Evolutionary conservation across 345 rosid species (phyloP).

Genomic region (Aquilaria malaccensis): DNA sequence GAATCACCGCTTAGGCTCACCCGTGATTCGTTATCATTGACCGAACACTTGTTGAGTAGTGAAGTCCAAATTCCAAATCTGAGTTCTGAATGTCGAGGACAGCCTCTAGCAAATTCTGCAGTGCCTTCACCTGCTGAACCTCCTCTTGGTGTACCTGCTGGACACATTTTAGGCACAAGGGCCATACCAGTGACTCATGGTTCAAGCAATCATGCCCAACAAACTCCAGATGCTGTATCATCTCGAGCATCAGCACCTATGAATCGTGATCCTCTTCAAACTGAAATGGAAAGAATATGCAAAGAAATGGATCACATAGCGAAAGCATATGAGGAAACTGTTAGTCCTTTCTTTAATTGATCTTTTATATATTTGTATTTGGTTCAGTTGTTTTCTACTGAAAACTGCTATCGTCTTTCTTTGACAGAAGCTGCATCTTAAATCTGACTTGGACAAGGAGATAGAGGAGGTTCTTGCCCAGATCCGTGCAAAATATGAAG

Average conservation of each 20-base stretch:
- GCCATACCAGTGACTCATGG: slow-evolving; percentile 12
- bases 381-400: slow-evolving; percentile 9
- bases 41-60: slow-evolving; percentile 13
- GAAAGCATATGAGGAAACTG: slow-evolving; percentile 30
- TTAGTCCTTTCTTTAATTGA: slow-evolving; percentile 22
- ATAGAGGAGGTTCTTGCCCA: slow-evolving; percentile 38
- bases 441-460: slow-evolving; percentile 46
- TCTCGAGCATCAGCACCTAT: slow-evolving; percentile 18
- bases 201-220: slow-evolving; percentile 18
- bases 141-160: slow-evolving; percentile 7
- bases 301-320: slow-evolving; percentile 26
- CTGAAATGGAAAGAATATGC: slow-evolving; percentile 43
- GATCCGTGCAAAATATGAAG: slow-evolving; percentile 38
- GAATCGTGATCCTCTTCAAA: slow-evolving; percentile 46
- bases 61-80: slow-evolving; percentile 8
- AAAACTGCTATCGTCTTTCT: slow-evolving; percentile 1
- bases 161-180: slow-evolving; percentile 15
- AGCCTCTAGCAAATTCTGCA: slow-evolving; percentile 11
- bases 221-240: slow-evolving; percentile 13
- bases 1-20: slow-evolving; percentile 8
- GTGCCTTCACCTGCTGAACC: slow-evolving; percentile 12
- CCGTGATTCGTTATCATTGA: slow-evolving; percentile 11
- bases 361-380: slow-evolving; percentile 4
- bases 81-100: slow-evolving; percentile 9
- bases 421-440: slow-evolving; percentile 43